Conservation (phyloP, 352 stramenopile species). For the Phytophthora kernoviae region DNA sequence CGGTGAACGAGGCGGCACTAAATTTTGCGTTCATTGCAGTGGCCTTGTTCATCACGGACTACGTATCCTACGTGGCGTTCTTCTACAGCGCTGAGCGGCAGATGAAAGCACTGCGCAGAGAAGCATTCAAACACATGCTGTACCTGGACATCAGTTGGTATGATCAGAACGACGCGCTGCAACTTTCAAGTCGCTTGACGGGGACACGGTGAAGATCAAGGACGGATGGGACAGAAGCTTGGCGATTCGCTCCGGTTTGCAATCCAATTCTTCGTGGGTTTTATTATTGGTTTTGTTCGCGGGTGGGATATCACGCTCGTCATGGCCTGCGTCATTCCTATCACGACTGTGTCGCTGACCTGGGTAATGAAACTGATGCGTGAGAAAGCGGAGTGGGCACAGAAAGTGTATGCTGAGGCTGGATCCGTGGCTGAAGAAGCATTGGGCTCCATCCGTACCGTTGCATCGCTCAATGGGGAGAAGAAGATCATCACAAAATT, state of each 20-base stretch:
- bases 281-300: slow-evolving; percentile 47
- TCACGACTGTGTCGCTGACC: slow-evolving; percentile 42
- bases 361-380: slow-evolving; percentile 29
- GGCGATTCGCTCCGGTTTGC: slow-evolving; percentile 44
- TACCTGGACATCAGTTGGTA: slow-evolving; percentile 60
- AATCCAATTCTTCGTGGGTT: slow-evolving; percentile 45
- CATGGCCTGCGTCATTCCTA: slow-evolving; percentile 53
- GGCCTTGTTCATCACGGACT: slow-evolving; percentile 41
- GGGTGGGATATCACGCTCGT: slow-evolving; percentile 54
- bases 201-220: slow-evolving; percentile 65
- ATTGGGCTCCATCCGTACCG: slow-evolving; percentile 54
- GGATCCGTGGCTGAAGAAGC: slow-evolving; percentile 60
- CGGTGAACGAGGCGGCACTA: slow-evolving; percentile 34
- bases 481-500: slow-evolving; percentile 45
- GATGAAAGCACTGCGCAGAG: slow-evolving; percentile 43
- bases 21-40: slow-evolving; percentile 37
- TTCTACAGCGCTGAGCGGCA: slow-evolving; percentile 41
- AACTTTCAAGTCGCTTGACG: slow-evolving; percentile 47
- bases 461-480: slow-evolving; percentile 52
- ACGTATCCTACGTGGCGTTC: slow-evolving; percentile 35
- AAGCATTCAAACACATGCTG: slow-evolving; percentile 49
- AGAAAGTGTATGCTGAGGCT: slow-evolving; percentile 53
- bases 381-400: slow-evolving; percentile 19
- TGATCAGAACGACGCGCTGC: slow-evolving; percentile 43
- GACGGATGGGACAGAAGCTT: slow-evolving; percentile 62